Evolutionary conservation across 169 alveolate genomes (phyloP).

Genomic region (Cyclospora cayetanensis): DNA sequence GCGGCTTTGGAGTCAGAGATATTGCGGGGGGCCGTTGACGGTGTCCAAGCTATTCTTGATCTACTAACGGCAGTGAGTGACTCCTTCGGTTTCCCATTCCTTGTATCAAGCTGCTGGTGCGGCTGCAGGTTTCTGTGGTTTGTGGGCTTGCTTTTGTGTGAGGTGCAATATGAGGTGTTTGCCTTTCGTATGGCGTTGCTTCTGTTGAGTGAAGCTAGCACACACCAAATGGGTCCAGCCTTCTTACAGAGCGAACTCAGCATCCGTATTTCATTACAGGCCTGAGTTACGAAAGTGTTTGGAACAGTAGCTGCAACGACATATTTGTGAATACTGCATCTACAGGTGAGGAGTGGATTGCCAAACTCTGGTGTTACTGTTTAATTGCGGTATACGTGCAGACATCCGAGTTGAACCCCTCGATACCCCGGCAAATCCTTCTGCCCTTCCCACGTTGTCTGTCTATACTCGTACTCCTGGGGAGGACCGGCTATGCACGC

Average conservation of each 20-base stretch:
- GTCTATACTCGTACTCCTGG: neutral
- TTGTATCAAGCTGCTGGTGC: neutral
- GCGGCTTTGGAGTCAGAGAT: neutral
- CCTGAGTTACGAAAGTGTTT: no score
- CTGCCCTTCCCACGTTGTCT: neutral
- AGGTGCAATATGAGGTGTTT: no score
- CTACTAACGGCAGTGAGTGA: neutral
- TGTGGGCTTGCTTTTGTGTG: neutral
- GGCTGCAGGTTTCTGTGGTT: neutral
- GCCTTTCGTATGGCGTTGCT: neutral
- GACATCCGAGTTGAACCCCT: neutral
- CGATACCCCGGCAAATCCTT: neutral
- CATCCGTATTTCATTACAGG: neutral
- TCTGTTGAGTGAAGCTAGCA: neutral
- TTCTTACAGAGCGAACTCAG: neutral
- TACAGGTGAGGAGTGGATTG: neutral
- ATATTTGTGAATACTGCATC: neutral
- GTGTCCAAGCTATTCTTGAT: neutral
- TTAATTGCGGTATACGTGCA: neutral
- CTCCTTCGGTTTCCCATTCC: neutral
- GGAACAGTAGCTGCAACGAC: neutral
- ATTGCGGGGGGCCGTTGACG: neutral
- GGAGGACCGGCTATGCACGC: neutral
- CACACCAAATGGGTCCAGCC: neutral
- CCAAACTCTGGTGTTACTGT: neutral